Evolutionary conservation across 805 yeast species (phyloP), one percentile per base, ranked within the genome.

Genomic region (Hanseniaspora osmophila): DNA sequence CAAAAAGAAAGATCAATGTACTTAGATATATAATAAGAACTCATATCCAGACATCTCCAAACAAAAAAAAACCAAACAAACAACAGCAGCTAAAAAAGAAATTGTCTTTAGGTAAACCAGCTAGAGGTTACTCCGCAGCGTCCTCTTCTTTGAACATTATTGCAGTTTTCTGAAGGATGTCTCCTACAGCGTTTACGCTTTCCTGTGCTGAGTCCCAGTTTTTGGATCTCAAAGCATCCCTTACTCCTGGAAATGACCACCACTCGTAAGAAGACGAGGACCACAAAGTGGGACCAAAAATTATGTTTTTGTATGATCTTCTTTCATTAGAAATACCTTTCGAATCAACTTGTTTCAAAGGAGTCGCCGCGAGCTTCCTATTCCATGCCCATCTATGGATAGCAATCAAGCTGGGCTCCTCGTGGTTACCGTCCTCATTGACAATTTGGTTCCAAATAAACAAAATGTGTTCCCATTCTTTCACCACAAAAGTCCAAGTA

Each of bases 371-470:
- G 54, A 85, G 61, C 49, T 76, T 75, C n/a, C 76, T 70, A 60
- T 88, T 88, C 84, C 92, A 83, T 47, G 75, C 76, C 80, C 84
- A 75, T 54, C 97, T 69, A 50, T 75, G 78, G 41, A 79, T 77
- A 0, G 88, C 72, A 37, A 84, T 64, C 46, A 81, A 58, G 1
- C 86, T 75, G 1, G 94, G 87, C 57, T 88, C 94, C 3, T 77
- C 55, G 2, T 82, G 88, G 4, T 71, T 66, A 42, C 69, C 73
- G 30, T 70, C 68, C 12, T 61, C 59, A 33, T 62, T 52, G 2
- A 74, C 73, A 17, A 75, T 63, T 30, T 73, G 72, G 18, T 62
- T 58, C 96, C 96, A 88, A 7, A 79, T 75, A 18, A 63, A 62
- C 2, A 62, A 58, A 78, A 87, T 82, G 2, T 69, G 64, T 12